phyloP scores from a whole-genome alignment of 495 filamentous ascomycete genomes.

The Neurospora africana region DNA sequence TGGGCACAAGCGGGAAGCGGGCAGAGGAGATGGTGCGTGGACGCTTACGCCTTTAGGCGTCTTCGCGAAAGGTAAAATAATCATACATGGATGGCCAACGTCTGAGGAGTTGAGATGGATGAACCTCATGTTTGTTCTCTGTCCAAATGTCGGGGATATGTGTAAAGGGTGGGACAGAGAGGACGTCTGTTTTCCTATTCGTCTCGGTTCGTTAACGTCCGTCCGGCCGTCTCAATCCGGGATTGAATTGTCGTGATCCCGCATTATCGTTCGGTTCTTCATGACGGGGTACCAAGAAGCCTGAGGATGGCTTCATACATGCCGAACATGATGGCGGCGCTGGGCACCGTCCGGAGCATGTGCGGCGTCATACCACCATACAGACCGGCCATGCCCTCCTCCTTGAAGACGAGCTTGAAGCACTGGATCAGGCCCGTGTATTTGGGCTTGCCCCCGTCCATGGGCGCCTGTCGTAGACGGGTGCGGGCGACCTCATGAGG shows the following conservation, averaged over 20 bases:
- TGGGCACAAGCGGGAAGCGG: background rate
- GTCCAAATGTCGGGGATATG: background rate
- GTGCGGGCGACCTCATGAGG: conserved; percentile 85
- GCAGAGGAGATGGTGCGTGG: background rate
- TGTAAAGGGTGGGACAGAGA: background rate
- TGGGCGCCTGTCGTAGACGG: conserved; percentile 67
- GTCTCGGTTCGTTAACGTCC: background rate
- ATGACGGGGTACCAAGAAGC: conserved; percentile 28
- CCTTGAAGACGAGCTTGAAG: conserved; percentile 69
- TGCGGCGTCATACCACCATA: conserved; percentile 85
- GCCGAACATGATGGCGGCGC: conserved; percentile 84
- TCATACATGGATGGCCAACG: background rate
- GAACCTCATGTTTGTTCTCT: background rate
- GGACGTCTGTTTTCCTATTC: background rate
- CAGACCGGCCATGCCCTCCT: conserved; percentile 70
- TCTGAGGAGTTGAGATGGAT: background rate
- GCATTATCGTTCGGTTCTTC: background rate
- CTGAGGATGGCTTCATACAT: conserved; percentile 78
- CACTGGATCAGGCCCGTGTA: conserved; percentile 78
- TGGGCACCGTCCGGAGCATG: conserved; percentile 76
- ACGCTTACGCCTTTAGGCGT: background rate
- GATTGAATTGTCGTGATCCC: background rate
- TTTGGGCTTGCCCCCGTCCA: conserved; percentile 60
- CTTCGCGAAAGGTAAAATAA: background rate
- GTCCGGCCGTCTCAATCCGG: background rate